Percentiles rank a stretch among this genome's conserved stretches.
Conservation (phyloP, 768 basidiomycete species). For the Termitomyces sp. region DNA sequence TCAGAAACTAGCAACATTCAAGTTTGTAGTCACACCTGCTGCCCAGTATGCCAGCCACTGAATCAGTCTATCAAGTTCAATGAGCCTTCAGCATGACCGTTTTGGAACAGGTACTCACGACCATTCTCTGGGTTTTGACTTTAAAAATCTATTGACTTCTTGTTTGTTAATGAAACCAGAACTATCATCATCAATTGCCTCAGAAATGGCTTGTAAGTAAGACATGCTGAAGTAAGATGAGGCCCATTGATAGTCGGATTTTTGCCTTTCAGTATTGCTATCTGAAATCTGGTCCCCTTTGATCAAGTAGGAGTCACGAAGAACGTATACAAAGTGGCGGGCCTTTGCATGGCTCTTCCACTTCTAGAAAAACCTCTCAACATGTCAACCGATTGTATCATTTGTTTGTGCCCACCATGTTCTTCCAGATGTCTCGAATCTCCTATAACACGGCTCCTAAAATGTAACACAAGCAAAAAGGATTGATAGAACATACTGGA, state of each 20-base stretch:
- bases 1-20: background rate
- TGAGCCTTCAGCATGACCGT: too few species aligned
- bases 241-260: background rate
- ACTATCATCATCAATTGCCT: slow-evolving; percentile 5
- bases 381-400: background rate
- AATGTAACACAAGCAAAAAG: background rate
- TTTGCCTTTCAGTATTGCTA: too few species aligned
- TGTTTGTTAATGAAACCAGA: background rate
- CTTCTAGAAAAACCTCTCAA: background rate
- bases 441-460: too few species aligned
- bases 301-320: background rate
- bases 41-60: slow-evolving; percentile 5
- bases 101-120: too few species aligned
- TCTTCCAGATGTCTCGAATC: background rate
- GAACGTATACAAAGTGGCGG: background rate
- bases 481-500: background rate
- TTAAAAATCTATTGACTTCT: background rate
- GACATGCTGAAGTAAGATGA: background rate
- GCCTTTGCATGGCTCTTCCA: slow-evolving; percentile 4
- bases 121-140: background rate
- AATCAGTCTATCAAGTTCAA: background rate
- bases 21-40: background rate
- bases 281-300: background rate
- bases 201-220: background rate
- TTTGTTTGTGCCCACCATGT: background rate